Evolutionary conservation across 208 protist genomes (phyloP), one percentile per base, ranked within the genome.

Genomic region (Leishmania martiniquensis): DNA sequence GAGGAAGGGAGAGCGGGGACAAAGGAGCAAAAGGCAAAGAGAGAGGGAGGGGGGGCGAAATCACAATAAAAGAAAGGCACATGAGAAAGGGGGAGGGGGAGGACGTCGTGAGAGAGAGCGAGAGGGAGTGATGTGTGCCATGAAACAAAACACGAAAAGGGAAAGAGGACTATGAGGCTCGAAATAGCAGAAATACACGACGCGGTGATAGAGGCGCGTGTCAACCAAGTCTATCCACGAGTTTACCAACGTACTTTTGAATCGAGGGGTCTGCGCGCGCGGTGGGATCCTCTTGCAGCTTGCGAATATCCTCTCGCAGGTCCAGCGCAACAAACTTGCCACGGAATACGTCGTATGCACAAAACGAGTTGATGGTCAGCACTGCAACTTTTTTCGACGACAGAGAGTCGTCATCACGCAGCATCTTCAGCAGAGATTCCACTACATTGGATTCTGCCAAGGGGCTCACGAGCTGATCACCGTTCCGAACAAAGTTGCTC

Each of bases 401-500:
- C 34, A 84, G 34, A 12, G 83, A 89, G 59, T 97, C 91, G 59
- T 91, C 93, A 45, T 88, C 85, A 25, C 79, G 73, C 20, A 98
- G 76, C 69, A 96, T 91, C 39, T 89, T 90, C 25, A 97, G 44
- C 22, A 98, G 86, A 60, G 88, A 87, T 54, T 95, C 89, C 20
- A 95, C 85, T 6, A 92, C 92, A 62, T 88, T 89, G n/a, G 89
- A 80, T 29, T 93, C 83, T 42, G 91, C 76, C 63, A 98, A 83
- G 9, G 83, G 75, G 12, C 66, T 72, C 17, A 90, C 89, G 44
- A 99, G 90, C 45, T 84, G 76, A 52, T 90, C 81, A 12, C 94
- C 95, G 83, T 99, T 98, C 57, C 98, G 86, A 42, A 98, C 95
- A 76, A 99, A 93, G 79, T 99, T 99, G 74, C 97, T 98, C 9